These are phyloP conservation scores for Zygosaccharomyces lentus DNA, from an alignment of 805 yeast genomes.

Conservation along the genomic window DNA sequence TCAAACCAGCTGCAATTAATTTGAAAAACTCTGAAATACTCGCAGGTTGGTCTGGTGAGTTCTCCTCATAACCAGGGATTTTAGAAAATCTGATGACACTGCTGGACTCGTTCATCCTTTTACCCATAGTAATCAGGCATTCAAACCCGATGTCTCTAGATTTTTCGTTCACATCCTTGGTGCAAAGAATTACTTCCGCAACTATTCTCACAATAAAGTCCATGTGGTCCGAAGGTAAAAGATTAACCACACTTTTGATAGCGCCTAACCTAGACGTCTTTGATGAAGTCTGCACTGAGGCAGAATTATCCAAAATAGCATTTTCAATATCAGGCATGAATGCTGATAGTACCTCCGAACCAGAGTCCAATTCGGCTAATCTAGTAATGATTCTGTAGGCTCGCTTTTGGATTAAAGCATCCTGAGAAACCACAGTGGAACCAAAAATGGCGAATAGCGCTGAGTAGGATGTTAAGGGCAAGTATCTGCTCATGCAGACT, in stretches of 20 bases:
- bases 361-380: slow-evolving; percentile 64
- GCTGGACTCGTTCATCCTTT: slow-evolving; percentile 62
- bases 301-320: slow-evolving; percentile 54
- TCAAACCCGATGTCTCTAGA: slow-evolving; percentile 78
- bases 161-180: slow-evolving; percentile 90
- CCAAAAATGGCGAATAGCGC: slow-evolving; percentile 78
- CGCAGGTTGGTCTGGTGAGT: slow-evolving; percentile 59
- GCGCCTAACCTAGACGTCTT: slow-evolving; percentile 76
- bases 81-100: slow-evolving; percentile 61
- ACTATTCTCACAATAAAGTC: slow-evolving; percentile 75
- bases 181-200: slow-evolving; percentile 84
- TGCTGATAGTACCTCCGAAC: slow-evolving; percentile 48
- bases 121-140: slow-evolving; percentile 74
- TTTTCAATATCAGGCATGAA: slow-evolving; percentile 57
- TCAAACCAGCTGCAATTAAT: slow-evolving; percentile 93
- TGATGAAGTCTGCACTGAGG: slow-evolving; percentile 62
- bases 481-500: slow-evolving; percentile 79
- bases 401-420: slow-evolving; percentile 79
- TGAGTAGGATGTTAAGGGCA: slow-evolving; percentile 64
- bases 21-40: slow-evolving; percentile 79
- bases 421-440: slow-evolving; percentile 53
- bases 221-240: slow-evolving; percentile 61
- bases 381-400: slow-evolving; percentile 74
- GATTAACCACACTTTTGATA: slow-evolving; percentile 52
- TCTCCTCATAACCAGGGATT: slow-evolving; percentile 62